A percentile compares a stretch with the other conserved stretches of the same genome.
phyloP scores from a whole-genome alignment of 345 rosid genomes.

The Eutrema heterophyllum region DNA sequence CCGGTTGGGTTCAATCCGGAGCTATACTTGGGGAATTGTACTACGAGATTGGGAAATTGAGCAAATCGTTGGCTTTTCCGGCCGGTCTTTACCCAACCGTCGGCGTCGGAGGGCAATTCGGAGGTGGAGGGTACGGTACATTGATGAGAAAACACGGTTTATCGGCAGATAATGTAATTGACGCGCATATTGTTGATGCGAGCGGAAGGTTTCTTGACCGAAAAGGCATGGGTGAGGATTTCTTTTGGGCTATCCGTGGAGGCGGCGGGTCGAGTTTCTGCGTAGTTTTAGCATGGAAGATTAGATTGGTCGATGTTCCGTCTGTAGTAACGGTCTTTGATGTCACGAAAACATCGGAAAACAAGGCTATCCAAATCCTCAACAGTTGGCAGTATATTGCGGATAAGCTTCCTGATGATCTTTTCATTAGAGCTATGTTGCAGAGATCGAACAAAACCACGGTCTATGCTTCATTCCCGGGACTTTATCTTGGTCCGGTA shows the following conservation, averaged over 20 bases:
- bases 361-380: conserved; percentile 32
- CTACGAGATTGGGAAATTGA: conserved; percentile 41
- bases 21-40: conserved; percentile 52
- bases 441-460: background rate
- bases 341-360: conserved; percentile 30
- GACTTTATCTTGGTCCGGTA: conserved; percentile 39
- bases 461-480: conserved; percentile 22
- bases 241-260: conserved; percentile 60
- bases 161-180: conserved; percentile 44
- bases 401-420: conserved; percentile 20
- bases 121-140: conserved; percentile 50
- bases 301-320: conserved; percentile 43
- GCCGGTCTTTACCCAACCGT: conserved; percentile 43
- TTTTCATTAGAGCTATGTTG: conserved; percentile 21
- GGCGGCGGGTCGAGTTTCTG: conserved; percentile 56
- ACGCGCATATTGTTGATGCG: conserved; percentile 37
- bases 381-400: conserved; percentile 44
- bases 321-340: conserved; percentile 40
- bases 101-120: conserved; percentile 42
- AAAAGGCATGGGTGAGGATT: conserved; percentile 42
- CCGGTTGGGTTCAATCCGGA: conserved; percentile 60
- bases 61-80: conserved; percentile 43
- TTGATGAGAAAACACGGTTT: conserved; percentile 54
- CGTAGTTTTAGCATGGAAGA: conserved; percentile 42
- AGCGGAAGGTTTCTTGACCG: conserved; percentile 45